Percentiles rank a stretch among this genome's conserved stretches.
Conservation (phyloP, 2,329 filamentous ascomycete genomes). For the Paecilomyces sp. region DNA sequence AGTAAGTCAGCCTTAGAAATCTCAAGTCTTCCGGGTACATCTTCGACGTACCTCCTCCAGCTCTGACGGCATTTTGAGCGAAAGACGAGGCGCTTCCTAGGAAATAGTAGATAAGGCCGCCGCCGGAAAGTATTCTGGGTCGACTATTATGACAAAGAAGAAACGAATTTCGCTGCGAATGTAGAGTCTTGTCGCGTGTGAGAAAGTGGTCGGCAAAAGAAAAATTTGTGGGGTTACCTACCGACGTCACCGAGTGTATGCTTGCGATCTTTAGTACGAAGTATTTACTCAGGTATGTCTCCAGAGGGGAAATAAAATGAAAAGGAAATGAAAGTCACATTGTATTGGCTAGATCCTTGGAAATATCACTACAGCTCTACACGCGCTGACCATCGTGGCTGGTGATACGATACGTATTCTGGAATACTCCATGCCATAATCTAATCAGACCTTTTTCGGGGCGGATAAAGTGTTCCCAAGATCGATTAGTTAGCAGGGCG, state of each 20-base stretch:
- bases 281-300: not conserved
- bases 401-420: not conserved
- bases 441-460: not conserved
- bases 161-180: not conserved
- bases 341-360: not conserved
- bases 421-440: not conserved
- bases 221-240: not conserved
- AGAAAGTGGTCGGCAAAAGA: not conserved
- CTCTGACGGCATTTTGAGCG: conserved; percentile 60
- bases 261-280: not conserved
- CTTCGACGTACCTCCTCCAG: conserved; percentile 59
- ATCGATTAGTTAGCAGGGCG: not conserved
- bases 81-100: not conserved
- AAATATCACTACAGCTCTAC: not conserved
- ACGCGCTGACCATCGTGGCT: too few relatives aligned
- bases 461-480: not conserved
- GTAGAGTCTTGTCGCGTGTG: not conserved
- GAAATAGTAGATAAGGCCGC: not conserved
- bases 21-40: not conserved
- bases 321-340: not conserved
- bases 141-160: not conserved
- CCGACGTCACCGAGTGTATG: not conserved
- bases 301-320: not conserved
- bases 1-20: not conserved
- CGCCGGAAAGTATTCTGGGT: not conserved